Base-by-base conservation (phyloP, 2,329 filamentous ascomycete species). In the Pyricularia sp. region DNA sequence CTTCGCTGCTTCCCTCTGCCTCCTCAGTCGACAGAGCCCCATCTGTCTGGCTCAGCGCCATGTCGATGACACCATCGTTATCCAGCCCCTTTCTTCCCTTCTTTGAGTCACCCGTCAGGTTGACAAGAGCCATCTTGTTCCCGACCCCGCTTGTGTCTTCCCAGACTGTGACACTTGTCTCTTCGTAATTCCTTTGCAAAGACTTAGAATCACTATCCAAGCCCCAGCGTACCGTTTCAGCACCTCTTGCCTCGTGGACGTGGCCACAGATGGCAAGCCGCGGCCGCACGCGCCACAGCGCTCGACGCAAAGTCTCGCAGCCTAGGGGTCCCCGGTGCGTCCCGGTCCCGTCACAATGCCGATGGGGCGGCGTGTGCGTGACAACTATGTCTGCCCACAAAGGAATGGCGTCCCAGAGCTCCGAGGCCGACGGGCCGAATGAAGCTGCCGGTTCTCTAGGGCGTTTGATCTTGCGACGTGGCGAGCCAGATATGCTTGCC, bases 231-330 rank as follows among this genome's bases (percentile, higher is more conserved):
- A 92, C 79, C 30, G 84, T 77, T 70, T 87, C 80, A 10, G 79
- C 84, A 13, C 88, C 89, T 68, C 89, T 78, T 4, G 81, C 86
- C 67, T 85, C 83, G 72, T 92, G 88, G 33, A 90, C 82, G 73
- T 92, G 89, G 0, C 89, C 89, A 70, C 86, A 91, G 22, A 92
- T 78, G 24, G 84, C 83, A 62, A 92, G 75, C 64, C 78, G 77
- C 5, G 89, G 89, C 53, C 86, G 79, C 3, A 88, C 81, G 6
- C 81, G 76, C 79, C 82, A 84, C 28, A 91, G 75, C 0, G 81
- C 79, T 63, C 78, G 76, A 9, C 81, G 75, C 16, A 92, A 78
- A 16, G 77, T 79, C 68, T 84, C 80, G 70, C 88, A 92, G 1
- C 89, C 89, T 28, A 75, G 75, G 3, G 76, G 73, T 44, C 73